A percentile compares a stretch with the other conserved stretches of the same genome.
Evolutionary conservation across 2,329 filamentous ascomycete species (phyloP).

Genomic region (Hyphodiscus sp.): DNA sequence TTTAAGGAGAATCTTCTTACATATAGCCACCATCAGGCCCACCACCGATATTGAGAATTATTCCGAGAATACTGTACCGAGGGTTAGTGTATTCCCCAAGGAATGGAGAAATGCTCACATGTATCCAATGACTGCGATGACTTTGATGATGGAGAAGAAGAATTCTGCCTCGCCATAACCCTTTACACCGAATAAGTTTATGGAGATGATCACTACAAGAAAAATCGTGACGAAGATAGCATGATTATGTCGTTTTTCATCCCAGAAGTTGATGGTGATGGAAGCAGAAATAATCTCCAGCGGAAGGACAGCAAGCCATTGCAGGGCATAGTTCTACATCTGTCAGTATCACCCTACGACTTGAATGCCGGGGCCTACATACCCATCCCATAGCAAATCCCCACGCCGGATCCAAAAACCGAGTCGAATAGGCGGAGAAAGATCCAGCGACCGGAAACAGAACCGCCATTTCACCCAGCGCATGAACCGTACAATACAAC

Average conservation of each 20-base stretch:
- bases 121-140: constrained; percentile 80
- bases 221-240: constrained; percentile 81
- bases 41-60: constrained; percentile 80
- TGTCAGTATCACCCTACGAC: constrained; percentile 4
- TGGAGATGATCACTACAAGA: constrained; percentile 64
- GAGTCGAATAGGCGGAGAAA: constrained; percentile 85
- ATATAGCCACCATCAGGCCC: constrained; percentile 70
- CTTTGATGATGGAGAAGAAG: constrained; percentile 78
- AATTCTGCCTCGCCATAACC: constrained; percentile 90
- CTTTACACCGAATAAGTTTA: constrained; percentile 84
- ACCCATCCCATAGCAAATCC: constrained; percentile 89
- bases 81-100: constrained; percentile 13
- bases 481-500: constrained; percentile 88
- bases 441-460: constrained; percentile 86
- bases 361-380: constrained; percentile 2
- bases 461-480: constrained; percentile 85
- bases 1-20: background rate
- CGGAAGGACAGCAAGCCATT: constrained; percentile 80
- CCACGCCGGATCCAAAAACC: constrained; percentile 91
- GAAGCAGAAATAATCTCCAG: constrained; percentile 84
- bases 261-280: constrained; percentile 80
- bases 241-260: constrained; percentile 48
- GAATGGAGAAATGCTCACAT: constrained; percentile 49
- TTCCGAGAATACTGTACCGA: constrained; percentile 62
- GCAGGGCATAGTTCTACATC: constrained; percentile 63